phyloP scores from a whole-genome alignment of 169 alveolate genomes.

The Cryptosporidium bovis region DNA sequence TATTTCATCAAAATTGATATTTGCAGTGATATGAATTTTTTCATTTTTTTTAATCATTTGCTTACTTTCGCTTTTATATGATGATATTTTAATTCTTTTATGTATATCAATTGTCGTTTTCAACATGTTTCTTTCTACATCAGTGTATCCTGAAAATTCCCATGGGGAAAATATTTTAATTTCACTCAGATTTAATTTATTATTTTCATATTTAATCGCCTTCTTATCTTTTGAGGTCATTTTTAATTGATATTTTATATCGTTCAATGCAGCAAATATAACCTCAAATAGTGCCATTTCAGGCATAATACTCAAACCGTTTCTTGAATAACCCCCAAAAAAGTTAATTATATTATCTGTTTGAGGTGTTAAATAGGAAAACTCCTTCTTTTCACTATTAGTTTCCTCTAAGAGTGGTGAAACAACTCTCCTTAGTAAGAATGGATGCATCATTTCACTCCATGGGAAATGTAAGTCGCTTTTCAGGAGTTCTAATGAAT shows the following conservation, averaged over 20 bases:
- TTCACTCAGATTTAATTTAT: constrained; percentile 7
- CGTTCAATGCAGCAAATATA: constrained; percentile 29
- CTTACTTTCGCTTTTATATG: neutral
- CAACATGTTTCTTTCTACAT: constrained; percentile 3
- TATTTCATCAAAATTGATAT: constrained; percentile 6
- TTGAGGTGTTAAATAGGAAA: constrained; percentile 25
- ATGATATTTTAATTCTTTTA: constrained; percentile 8
- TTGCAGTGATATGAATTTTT: constrained; percentile 15
- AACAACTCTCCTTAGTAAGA: constrained; percentile 29
- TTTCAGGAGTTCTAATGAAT: neutral
- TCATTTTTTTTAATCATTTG: neutral
- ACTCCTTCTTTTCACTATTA: neutral
- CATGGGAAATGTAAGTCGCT: constrained; percentile 2
- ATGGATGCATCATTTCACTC: constrained; percentile 58
- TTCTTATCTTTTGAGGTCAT: neutral
- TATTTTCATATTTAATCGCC: too few species aligned
- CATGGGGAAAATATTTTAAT: constrained; percentile 24
- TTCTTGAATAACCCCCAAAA: constrained; percentile 51
- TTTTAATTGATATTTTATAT: neutral
- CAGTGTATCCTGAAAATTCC: constrained; percentile 13
- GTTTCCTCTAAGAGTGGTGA: constrained; percentile 16
- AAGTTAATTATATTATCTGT: constrained; percentile 26
- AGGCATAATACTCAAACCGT: constrained; percentile 13
- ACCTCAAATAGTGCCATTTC: constrained; percentile 30
- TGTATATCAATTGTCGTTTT: constrained; percentile 17